These are phyloP conservation scores for Diaporthe destruens DNA, from an alignment of 2,329 filamentous ascomycete genomes.

Conservation along the genomic window DNA sequence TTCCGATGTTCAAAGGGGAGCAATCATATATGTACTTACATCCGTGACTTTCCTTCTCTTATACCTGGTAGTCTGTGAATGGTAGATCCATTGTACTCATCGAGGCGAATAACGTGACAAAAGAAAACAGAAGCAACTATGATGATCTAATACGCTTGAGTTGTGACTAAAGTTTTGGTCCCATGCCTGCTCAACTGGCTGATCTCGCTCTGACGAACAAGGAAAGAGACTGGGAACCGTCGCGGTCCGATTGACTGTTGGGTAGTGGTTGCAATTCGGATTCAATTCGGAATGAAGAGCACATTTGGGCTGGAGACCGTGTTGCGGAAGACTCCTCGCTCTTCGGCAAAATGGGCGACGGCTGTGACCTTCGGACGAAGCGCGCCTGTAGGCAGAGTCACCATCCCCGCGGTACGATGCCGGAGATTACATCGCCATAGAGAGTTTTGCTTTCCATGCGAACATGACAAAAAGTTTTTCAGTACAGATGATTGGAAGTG, in stretches of 20 bases:
- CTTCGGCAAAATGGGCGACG: not conserved
- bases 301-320: not conserved
- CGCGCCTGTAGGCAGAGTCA: slow-evolving; percentile 13
- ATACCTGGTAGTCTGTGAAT: not conserved
- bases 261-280: not conserved
- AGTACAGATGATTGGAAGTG: not conserved
- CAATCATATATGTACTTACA: not conserved
- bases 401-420: not conserved
- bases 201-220: not conserved
- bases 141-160: not conserved
- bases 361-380: not conserved
- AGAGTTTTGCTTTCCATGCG: not conserved
- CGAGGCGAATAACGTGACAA: no score
- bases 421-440: slow-evolving; percentile 2
- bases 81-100: not conserved
- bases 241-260: not conserved
- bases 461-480: not conserved
- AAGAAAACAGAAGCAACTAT: not conserved
- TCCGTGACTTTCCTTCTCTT: not conserved
- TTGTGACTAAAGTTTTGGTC: not conserved
- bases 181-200: no score
- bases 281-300: no score
- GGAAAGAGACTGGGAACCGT: no score
- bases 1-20: not conserved
- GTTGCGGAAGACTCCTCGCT: not conserved